These are phyloP conservation scores for Aphanomyces stellatus DNA, from an alignment of 352 stramenopile species.

Conservation along the genomic window DNA sequence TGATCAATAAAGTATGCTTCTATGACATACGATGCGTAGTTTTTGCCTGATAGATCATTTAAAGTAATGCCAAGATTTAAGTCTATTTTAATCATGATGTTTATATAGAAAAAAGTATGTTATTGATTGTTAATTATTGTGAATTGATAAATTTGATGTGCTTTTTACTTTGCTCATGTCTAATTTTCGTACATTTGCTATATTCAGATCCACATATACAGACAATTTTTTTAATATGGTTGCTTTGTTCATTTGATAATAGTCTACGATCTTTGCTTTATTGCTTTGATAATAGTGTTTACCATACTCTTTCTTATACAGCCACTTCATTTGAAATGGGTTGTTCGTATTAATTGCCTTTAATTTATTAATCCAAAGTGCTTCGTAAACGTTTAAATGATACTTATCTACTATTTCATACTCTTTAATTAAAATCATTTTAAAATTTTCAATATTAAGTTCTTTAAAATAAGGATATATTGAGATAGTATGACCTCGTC, in stretches of 20 bases:
- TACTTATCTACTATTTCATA: conserved; percentile 13
- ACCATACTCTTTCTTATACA: neutral
- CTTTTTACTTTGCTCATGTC: neutral
- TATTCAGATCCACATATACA: neutral
- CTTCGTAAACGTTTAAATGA: conserved; percentile 12
- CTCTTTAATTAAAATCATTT: conserved; percentile 22
- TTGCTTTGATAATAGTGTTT: neutral
- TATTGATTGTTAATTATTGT: neutral
- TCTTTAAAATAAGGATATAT: conserved; percentile 13
- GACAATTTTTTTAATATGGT: neutral
- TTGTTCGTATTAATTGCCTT: conserved; percentile 16
- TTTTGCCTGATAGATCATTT: too few species aligned
- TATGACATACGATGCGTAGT: too few species aligned
- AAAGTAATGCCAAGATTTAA: too few species aligned
- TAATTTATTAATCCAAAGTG: conserved; percentile 20
- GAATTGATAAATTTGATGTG: neutral
- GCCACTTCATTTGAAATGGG: neutral
- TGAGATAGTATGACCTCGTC: neutral
- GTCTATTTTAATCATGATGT: too few species aligned
- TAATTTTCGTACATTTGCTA: neutral
- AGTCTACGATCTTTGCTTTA: neutral
- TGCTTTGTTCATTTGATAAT: neutral
- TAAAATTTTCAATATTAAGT: conserved; percentile 14
- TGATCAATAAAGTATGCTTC: too few species aligned
- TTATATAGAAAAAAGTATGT: neutral